phyloP scores from a whole-genome alignment of 352 stramenopile genomes.

The Blastocystis sp. region DNA sequence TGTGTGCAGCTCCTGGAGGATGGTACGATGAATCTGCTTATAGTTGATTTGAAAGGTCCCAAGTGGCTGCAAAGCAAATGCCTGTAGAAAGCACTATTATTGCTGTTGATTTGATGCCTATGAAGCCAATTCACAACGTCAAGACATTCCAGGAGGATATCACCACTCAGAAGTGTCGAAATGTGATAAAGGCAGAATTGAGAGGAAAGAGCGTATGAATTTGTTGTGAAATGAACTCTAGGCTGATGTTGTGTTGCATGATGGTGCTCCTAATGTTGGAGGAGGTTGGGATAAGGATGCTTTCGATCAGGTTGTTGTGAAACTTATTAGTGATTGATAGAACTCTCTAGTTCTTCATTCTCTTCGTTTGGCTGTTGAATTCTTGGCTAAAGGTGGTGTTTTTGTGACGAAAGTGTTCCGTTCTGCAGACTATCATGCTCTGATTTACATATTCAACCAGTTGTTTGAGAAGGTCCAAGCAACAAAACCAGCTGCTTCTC shows the following conservation, averaged over 20 bases:
- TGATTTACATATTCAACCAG: constrained; percentile 96
- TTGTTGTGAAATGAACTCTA: background rate
- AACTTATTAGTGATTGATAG: background rate
- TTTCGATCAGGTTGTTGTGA: constrained; percentile 80
- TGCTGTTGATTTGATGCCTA: constrained; percentile 94
- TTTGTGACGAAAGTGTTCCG: constrained; percentile 72
- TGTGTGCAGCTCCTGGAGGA: constrained; percentile 93
- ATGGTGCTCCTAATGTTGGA: constrained; percentile 96
- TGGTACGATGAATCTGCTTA: constrained; percentile 87
- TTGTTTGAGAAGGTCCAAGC: constrained; percentile 93
- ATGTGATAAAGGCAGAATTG: constrained; percentile 84
- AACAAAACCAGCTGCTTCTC: constrained; percentile 92
- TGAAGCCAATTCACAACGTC: constrained; percentile 87
- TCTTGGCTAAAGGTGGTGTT: constrained; percentile 79
- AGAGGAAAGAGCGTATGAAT: constrained; percentile 73
- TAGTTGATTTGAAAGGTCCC: constrained; percentile 69
- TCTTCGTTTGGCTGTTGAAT: constrained; percentile 89
- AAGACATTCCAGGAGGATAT: constrained; percentile 94
- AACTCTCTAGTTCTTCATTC: constrained; percentile 91
- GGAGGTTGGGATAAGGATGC: constrained; percentile 93
- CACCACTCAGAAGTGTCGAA: constrained; percentile 78
- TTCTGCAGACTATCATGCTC: constrained; percentile 92
- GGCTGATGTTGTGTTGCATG: constrained; percentile 93
- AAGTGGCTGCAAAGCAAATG: constrained; percentile 73
- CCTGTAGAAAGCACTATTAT: constrained; percentile 77